These are phyloP conservation scores for Paecilomyces sp. DNA, from an alignment of 2,329 filamentous ascomycete species.

Conservation along the genomic window DNA sequence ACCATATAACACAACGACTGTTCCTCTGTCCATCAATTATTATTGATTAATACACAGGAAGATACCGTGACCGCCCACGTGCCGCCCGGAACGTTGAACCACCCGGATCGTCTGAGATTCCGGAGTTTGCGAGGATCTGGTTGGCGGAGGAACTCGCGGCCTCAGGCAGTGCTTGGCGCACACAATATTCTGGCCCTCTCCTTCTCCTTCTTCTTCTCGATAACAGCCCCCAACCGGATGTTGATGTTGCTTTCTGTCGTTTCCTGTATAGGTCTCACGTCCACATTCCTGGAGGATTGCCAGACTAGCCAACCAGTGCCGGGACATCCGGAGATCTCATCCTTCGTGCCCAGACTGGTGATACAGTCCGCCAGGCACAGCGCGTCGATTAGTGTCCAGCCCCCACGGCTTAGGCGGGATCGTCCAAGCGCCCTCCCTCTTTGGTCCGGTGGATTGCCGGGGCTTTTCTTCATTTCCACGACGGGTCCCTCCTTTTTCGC, in stretches of 20 bases:
- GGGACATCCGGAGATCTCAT: background rate
- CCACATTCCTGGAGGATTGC: background rate
- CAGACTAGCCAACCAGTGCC: background rate
- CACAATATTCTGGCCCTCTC: background rate
- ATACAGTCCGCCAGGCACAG: background rate
- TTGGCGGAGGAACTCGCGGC: background rate
- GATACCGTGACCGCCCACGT: background rate
- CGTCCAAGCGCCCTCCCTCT: slow-evolving; percentile 1
- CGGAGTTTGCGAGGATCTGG: background rate
- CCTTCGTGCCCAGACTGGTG: background rate
- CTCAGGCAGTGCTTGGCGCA: background rate
- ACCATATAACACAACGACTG: too few species aligned
- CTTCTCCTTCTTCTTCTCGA: too few species aligned
- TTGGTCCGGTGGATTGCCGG: slow-evolving; percentile 2
- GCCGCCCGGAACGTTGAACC: background rate
- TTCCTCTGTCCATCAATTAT: too few species aligned
- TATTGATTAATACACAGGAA: too few species aligned
- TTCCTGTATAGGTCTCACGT: background rate
- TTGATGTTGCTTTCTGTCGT: background rate
- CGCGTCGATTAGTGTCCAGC: slow-evolving; percentile 1
- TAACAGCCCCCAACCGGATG: background rate
- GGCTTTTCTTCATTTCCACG: slow-evolving; percentile 4
- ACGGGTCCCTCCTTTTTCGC: slow-evolving; percentile 3
- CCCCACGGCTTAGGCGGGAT: background rate
- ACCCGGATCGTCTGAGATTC: background rate